Evolutionary conservation across 306 rosid genomes (phyloP).

Genomic region (Vigna trinervia): DNA sequence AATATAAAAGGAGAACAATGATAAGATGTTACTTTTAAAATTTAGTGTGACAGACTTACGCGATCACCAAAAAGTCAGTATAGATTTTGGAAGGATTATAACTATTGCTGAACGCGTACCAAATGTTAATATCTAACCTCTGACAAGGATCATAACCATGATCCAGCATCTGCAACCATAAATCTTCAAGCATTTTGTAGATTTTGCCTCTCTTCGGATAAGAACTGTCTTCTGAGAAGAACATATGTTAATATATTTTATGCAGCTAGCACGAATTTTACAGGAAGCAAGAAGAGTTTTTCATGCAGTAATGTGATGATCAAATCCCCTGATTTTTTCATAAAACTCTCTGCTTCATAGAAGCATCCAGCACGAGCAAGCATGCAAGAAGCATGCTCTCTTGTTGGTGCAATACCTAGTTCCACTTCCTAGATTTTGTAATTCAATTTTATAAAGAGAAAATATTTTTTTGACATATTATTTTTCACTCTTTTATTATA

Average conservation of each 20-base stretch:
- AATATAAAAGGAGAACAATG: too few species aligned
- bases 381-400: conserved; percentile 80
- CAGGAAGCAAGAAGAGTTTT: conserved; percentile 75
- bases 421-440: too few species aligned
- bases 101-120: neutral
- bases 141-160: conserved; percentile 56
- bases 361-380: conserved; percentile 80
- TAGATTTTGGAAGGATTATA: neutral
- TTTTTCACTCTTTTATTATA: too few species aligned
- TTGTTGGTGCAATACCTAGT: neutral
- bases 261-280: conserved; percentile 67
- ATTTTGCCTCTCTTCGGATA: conserved; percentile 66
- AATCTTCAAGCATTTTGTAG: conserved; percentile 63
- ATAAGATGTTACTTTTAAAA: too few species aligned
- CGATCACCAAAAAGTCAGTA: neutral
- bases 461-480: too few species aligned
- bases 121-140: conserved; percentile 43
- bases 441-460: too few species aligned
- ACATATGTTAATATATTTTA: conserved; percentile 66
- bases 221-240: conserved; percentile 66
- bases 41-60: neutral
- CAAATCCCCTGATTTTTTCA: conserved; percentile 53
- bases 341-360: conserved; percentile 66
- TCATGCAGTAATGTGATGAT: conserved; percentile 71
- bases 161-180: conserved; percentile 74